Percentiles rank a stretch among this genome's conserved stretches.
These are phyloP conservation scores for Pythium apleroticum DNA, from an alignment of 352 stramenopile genomes.

Conservation along the genomic window DNA sequence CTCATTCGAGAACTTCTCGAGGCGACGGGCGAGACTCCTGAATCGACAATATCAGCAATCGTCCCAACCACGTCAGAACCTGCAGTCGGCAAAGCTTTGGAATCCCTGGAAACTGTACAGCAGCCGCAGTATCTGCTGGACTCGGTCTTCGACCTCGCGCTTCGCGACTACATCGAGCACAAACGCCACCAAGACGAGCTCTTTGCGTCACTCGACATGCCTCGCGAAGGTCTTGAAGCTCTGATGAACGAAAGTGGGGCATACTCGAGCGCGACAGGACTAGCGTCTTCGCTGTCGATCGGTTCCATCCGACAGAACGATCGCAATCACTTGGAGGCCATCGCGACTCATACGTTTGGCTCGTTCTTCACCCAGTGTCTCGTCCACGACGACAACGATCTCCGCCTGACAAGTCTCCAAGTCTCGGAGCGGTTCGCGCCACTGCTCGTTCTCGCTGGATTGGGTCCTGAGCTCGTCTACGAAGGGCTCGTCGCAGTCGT, in stretches of 20 bases:
- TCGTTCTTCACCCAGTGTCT: slow-evolving; percentile 48
- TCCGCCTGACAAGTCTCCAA: slow-evolving; percentile 18
- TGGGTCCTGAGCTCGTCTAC: slow-evolving; percentile 30
- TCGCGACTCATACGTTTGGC: slow-evolving; percentile 52
- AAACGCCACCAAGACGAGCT: slow-evolving; percentile 16
- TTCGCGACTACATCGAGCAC: slow-evolving; percentile 12
- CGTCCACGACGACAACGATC: slow-evolving; percentile 6
- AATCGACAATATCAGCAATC: background rate
- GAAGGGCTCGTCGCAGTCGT: slow-evolving; percentile 49
- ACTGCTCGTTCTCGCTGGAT: slow-evolving; percentile 19
- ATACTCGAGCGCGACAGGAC: background rate
- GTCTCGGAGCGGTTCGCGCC: slow-evolving; percentile 38
- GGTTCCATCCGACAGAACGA: background rate
- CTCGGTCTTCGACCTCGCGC: slow-evolving; percentile 27
- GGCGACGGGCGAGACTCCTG: background rate
- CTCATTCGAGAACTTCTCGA: slow-evolving; percentile 14
- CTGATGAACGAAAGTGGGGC: background rate
- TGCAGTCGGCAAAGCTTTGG: background rate
- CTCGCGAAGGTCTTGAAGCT: background rate
- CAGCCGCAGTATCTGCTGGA: slow-evolving; percentile 9
- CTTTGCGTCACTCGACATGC: slow-evolving; percentile 14
- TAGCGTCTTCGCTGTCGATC: background rate
- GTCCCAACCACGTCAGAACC: background rate
- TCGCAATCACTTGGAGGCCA: slow-evolving; percentile 24
- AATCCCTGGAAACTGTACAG: background rate